These are phyloP conservation scores for Annona squamosa DNA, from an alignment of 164 flowering plant species.

Conservation along the genomic window DNA sequence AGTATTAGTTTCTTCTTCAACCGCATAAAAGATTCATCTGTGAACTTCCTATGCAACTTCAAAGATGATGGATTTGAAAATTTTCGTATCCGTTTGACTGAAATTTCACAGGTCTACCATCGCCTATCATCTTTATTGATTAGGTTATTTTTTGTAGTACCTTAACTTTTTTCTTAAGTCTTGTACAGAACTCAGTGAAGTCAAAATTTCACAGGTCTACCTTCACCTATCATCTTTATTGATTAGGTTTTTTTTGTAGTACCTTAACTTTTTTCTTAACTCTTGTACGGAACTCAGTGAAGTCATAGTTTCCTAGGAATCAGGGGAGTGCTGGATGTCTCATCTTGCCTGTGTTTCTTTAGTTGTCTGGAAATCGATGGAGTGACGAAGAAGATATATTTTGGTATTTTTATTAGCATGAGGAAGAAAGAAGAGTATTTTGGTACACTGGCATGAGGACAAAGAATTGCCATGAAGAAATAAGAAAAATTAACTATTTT, in stretches of 20 bases:
- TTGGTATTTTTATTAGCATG: no score
- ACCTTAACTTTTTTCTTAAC: not conserved
- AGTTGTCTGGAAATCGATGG: no score
- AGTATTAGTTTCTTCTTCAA: constrained; percentile 28
- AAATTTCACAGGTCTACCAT: constrained; percentile 48
- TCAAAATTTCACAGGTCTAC: constrained; percentile 42
- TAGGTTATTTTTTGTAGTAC: not conserved
- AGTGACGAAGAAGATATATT: no score
- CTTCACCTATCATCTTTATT: not conserved
- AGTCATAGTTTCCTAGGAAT: constrained; percentile 35
- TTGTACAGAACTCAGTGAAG: not conserved
- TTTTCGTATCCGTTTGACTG: constrained; percentile 51
- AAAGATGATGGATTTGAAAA: constrained; percentile 21
- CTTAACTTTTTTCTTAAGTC: not conserved
- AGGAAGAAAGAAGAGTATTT: no score
- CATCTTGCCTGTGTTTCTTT: no score
- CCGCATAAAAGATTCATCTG: constrained; percentile 19
- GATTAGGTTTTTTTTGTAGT: not conserved
- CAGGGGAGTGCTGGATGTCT: no score
- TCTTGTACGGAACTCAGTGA: not conserved
- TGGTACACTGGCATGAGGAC: no score
- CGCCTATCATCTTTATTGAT: not conserved
- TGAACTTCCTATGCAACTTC: constrained; percentile 5
- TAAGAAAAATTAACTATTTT: no score
- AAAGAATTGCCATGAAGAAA: no score